Percentiles rank a stretch among this genome's conserved stretches.
These are phyloP conservation scores for Knoxdaviesia proteae DNA, from an alignment of 2,329 filamentous ascomycete genomes.

Conservation along the genomic window DNA sequence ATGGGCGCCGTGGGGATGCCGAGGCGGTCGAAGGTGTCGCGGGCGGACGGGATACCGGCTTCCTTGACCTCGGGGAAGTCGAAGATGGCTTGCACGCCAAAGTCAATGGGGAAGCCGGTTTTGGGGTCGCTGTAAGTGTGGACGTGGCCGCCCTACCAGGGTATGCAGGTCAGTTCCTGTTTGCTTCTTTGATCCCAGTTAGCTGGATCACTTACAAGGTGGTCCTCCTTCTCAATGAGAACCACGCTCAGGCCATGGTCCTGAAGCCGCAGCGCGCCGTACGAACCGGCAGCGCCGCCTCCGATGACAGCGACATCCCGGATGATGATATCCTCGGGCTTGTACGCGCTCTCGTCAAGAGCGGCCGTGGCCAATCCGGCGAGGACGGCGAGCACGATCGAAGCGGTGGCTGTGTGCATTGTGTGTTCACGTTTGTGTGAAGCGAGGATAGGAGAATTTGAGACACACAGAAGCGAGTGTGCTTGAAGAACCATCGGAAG, in stretches of 20 bases:
- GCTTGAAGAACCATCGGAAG: no score
- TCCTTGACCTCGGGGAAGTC: constrained; percentile 13
- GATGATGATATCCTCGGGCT: constrained; percentile 3
- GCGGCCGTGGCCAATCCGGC: no score
- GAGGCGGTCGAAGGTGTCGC: constrained; percentile 22
- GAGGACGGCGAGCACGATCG: no score
- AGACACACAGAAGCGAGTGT: no score
- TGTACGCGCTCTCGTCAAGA: no score
- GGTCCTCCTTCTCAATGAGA: constrained; percentile 14
- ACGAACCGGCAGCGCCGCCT: constrained; percentile 15
- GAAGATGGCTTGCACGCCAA: constrained; percentile 17
- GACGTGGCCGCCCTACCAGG: constrained; percentile 23
- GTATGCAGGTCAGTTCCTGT: no score
- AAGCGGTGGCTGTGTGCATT: no score
- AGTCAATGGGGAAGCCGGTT: constrained; percentile 13
- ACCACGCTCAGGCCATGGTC: constrained; percentile 13
- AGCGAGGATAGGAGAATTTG: no score
- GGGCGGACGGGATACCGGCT: constrained; percentile 5
- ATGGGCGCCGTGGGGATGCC: constrained; percentile 12
- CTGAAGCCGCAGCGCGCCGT: constrained; percentile 16
- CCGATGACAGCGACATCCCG: constrained; percentile 16
- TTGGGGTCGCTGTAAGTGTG: constrained; percentile 21
- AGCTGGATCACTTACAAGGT: constrained; percentile 9
- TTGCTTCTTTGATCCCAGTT: no score
- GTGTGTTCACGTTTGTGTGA: no score